Base-by-base conservation (phyloP, 208 protist species). In the Wallacemonas collosoma region DNA sequence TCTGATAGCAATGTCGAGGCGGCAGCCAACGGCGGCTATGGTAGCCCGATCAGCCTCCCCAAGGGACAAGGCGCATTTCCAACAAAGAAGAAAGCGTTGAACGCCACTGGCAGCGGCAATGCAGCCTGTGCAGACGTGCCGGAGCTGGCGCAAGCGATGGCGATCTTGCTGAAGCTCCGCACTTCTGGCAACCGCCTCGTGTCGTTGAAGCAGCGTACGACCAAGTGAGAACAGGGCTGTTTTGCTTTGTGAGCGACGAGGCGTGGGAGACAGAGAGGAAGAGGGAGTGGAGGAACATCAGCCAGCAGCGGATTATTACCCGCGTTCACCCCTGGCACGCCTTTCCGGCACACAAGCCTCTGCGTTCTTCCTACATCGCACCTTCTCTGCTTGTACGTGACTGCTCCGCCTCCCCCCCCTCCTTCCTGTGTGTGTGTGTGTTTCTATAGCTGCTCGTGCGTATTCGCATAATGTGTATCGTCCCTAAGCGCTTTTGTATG, bases 131-230 rank as follows among this genome's bases (percentile, higher is more conserved):
- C 11, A n/a, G 9, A 58, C 14, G 26, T n/a, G 6, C 53, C 53
- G 6, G 53, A 58, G 6, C 26, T 58, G 11, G 6, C n/a, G 7
- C 53, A 38, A 58, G 53, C 26, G 11, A 36, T 58, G 53, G 14
- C 6, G 26, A 38, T 36, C 14, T 58, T 58, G 53, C n/a, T 36
- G 9, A 58, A 58, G 1, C 53, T 58, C 6, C 53, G 53, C 53
- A 58, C 53, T n/a, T 58, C 53, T 7, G 53, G 53, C 11, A 58
- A 58, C 53, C 53, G 53, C 26, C 53, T 58, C 14, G n/a, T 58
- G 6, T 58, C 53, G 53, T n/a, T 58, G 9, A 58, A 58, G 53
- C 53, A 58, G 53, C 53, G 14, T n/a, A 36, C 6, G 11, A 58
- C 53, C 6, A 58, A 58, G 26, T 58, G 26, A 38, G 53, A 36